phyloP scores from a whole-genome alignment of 2,329 filamentous ascomycete genomes.

The Cladosporium phlei region DNA sequence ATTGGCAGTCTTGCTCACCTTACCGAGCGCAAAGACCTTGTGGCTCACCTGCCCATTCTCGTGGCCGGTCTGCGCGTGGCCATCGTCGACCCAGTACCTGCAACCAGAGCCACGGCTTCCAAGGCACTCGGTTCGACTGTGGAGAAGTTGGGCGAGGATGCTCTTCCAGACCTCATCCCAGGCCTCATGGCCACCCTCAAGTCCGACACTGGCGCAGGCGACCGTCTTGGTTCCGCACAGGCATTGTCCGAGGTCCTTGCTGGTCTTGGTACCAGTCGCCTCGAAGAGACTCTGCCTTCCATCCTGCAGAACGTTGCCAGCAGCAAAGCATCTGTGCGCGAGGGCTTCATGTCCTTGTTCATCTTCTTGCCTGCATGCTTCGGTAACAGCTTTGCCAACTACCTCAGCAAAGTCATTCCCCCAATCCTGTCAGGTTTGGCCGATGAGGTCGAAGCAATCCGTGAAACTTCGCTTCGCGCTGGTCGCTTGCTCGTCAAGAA shows the following conservation, averaged over 20 bases:
- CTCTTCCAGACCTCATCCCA: slow-evolving; percentile 92
- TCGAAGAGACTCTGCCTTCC: slow-evolving; percentile 93
- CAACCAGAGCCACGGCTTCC: slow-evolving; percentile 91
- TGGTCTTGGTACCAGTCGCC: slow-evolving; percentile 81
- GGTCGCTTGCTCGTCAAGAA: slow-evolving; percentile 96
- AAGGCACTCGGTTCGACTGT: slow-evolving; percentile 94
- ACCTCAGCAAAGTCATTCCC: slow-evolving; percentile 91
- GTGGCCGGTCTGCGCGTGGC: slow-evolving; percentile 85
- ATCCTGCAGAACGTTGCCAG: slow-evolving; percentile 95
- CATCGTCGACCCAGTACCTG: slow-evolving; percentile 91
- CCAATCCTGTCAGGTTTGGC: slow-evolving; percentile 90
- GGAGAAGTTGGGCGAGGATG: slow-evolving; percentile 95
- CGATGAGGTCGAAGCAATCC: slow-evolving; percentile 92
- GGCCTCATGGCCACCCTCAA: slow-evolving; percentile 97
- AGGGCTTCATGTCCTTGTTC: slow-evolving; percentile 99
- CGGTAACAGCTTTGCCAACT: slow-evolving; percentile 95
- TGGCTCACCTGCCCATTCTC: slow-evolving; percentile 83
- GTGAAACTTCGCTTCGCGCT: slow-evolving; percentile 91
- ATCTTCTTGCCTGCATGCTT: slow-evolving; percentile 99
- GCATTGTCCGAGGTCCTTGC: slow-evolving; percentile 94
- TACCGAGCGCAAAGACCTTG: slow-evolving; percentile 90
- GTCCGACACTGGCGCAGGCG: slow-evolving; percentile 92
- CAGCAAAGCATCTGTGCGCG: slow-evolving; percentile 80
- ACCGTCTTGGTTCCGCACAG: slow-evolving; percentile 92
- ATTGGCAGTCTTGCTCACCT: slow-evolving; percentile 96